phyloP scores from a whole-genome alignment of 2,329 filamentous ascomycete species.

The Sclerotinia borealis region DNA sequence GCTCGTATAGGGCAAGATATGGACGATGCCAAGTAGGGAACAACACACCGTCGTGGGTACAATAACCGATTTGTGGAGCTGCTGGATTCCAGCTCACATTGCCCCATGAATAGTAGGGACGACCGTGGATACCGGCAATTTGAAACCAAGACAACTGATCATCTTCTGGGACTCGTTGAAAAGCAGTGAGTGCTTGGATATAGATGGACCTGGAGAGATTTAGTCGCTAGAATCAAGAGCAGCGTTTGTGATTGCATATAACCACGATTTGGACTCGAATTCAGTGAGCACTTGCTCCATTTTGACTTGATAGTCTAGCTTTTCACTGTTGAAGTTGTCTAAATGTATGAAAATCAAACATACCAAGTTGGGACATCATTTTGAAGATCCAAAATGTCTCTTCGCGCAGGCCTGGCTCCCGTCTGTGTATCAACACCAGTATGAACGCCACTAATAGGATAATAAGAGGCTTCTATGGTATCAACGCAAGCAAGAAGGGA shows the following conservation, averaged over 20 bases:
- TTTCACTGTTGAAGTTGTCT: not conserved
- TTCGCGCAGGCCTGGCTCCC: constrained; percentile 9
- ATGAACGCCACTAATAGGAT: constrained; percentile 12
- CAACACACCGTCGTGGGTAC: constrained; percentile 16
- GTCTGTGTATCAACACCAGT: constrained; percentile 13
- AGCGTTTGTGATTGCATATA: not conserved
- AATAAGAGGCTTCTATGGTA: not conserved
- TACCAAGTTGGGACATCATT: constrained; percentile 13
- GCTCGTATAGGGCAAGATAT: constrained; percentile 49
- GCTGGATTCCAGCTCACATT: not conserved
- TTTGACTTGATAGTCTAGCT: no score
- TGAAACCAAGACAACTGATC: constrained; percentile 19
- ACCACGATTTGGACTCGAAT: not conserved
- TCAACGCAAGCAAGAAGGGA: not conserved
- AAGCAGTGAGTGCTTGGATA: constrained; percentile 18
- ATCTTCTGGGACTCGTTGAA: constrained; percentile 14
- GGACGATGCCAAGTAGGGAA: constrained; percentile 45
- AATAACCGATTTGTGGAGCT: constrained; percentile 14
- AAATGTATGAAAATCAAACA: not conserved
- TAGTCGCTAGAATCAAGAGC: not conserved
- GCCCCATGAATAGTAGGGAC: constrained; percentile 14
- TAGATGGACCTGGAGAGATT: constrained; percentile 17
- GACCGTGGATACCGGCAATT: constrained; percentile 19
- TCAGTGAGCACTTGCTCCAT: not conserved
- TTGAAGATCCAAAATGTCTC: constrained; percentile 16